Percentiles rank a stretch among this genome's conserved stretches.
Conservation (phyloP, 2,329 filamentous ascomycete species). For the Mollisiaceae sp. region DNA sequence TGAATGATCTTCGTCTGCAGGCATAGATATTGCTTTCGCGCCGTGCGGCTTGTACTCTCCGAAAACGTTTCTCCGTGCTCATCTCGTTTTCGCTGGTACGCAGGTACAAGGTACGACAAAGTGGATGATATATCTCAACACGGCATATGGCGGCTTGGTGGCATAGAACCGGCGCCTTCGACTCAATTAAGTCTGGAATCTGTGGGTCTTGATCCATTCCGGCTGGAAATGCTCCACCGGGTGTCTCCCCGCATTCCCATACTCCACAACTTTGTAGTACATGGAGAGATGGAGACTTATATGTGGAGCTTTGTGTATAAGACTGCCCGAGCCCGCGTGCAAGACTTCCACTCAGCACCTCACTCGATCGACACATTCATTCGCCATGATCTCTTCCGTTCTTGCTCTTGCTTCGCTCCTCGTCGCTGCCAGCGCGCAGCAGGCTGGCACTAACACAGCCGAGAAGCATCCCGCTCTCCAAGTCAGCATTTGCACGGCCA, state of each 20-base stretch:
- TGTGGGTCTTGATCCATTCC: conserved; percentile 26
- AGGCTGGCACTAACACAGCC: conserved; percentile 51
- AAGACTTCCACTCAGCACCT: conserved; percentile 9
- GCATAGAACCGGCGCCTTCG: conserved; percentile 19
- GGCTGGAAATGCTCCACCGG: conserved; percentile 35
- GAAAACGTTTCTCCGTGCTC: conserved; percentile 32
- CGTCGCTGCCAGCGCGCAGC: conserved; percentile 52
- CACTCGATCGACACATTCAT: conserved; percentile 13
- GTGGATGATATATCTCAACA: not conserved
- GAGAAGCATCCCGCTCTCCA: conserved; percentile 59
- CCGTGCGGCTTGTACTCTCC: conserved; percentile 27
- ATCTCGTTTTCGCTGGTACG: conserved; percentile 23
- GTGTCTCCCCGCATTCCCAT: conserved; percentile 39
- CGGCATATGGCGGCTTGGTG: conserved; percentile 27
- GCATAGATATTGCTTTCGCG: conserved; percentile 6
- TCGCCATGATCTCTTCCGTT: conserved; percentile 41
- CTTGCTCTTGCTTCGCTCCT: conserved; percentile 51
- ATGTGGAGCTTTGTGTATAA: conserved; percentile 33
- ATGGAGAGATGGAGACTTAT: conserved; percentile 9
- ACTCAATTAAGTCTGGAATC: conserved; percentile 23
- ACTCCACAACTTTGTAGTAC: conserved; percentile 6
- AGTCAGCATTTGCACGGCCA: conserved; percentile 55
- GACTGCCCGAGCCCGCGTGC: conserved; percentile 10
- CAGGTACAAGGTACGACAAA: conserved; percentile 11
- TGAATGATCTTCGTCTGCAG: not conserved